Evolutionary conservation across 2,329 filamentous ascomycete species (phyloP).

Genomic region (Colletotrichum liaoningense): DNA sequence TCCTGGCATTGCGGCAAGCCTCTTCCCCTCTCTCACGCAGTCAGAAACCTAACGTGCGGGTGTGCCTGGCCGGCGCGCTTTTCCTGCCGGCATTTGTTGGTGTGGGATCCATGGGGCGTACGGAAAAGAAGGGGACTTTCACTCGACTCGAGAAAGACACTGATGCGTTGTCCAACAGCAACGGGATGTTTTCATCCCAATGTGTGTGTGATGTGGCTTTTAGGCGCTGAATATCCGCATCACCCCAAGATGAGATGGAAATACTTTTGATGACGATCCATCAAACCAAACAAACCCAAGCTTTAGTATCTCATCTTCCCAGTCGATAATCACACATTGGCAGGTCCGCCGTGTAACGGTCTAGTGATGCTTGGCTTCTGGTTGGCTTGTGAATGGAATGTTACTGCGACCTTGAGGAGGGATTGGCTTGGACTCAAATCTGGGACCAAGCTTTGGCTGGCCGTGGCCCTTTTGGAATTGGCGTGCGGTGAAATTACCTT

Average conservation of each 20-base stretch:
- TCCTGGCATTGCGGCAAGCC: neutral
- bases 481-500: slow-evolving; percentile 32
- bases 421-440: slow-evolving; percentile 20
- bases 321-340: neutral
- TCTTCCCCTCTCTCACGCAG: neutral
- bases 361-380: neutral
- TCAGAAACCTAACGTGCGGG: slow-evolving; percentile 8
- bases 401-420: neutral
- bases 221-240: neutral
- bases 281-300: slow-evolving; percentile 2
- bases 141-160: neutral
- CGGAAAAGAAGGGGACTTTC: neutral
- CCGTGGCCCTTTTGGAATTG: slow-evolving; percentile 4
- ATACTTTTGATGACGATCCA: neutral
- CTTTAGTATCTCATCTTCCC: neutral
- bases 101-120: slow-evolving; percentile 9
- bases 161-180: slow-evolving; percentile 1
- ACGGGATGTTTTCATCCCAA: neutral
- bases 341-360: neutral
- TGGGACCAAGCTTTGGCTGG: slow-evolving; percentile 29
- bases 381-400: slow-evolving; percentile 1
- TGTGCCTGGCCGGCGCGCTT: slow-evolving; percentile 20
- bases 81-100: slow-evolving; percentile 29
- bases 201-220: neutral
- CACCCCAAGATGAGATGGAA: neutral